These are phyloP conservation scores for Mycena belliarum DNA, from an alignment of 768 basidiomycete species.

Conservation along the genomic window DNA sequence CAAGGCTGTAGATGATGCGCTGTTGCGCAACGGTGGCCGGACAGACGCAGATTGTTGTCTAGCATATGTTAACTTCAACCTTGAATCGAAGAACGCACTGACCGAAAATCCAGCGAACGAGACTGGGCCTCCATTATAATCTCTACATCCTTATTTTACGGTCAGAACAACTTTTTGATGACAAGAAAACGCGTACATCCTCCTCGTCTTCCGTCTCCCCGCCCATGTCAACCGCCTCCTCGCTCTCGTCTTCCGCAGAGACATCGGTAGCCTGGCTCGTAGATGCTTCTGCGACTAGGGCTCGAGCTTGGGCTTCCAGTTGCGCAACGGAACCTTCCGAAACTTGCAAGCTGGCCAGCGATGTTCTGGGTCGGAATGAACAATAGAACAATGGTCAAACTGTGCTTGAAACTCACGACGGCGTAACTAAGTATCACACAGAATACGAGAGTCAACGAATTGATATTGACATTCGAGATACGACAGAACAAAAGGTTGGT, in stretches of 20 bases:
- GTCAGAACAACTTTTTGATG: neutral
- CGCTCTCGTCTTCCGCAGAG: slow-evolving; percentile 37
- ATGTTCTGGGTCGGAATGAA: slow-evolving; percentile 23
- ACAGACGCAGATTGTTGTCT: slow-evolving; percentile 41
- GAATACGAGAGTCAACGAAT: slow-evolving; percentile 23
- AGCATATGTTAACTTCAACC: neutral
- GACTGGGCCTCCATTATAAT: slow-evolving; percentile 84
- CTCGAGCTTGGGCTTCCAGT: slow-evolving; percentile 44
- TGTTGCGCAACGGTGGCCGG: slow-evolving; percentile 34
- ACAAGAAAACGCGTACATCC: slow-evolving; percentile 24
- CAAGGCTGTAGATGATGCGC: slow-evolving; percentile 32
- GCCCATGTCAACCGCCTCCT: slow-evolving; percentile 45
- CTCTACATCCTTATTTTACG: slow-evolving; percentile 68
- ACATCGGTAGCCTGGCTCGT: slow-evolving; percentile 22
- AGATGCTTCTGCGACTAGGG: slow-evolving; percentile 24
- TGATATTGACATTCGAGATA: slow-evolving; percentile 28
- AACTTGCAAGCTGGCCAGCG: slow-evolving; percentile 41
- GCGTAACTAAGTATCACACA: slow-evolving; percentile 22
- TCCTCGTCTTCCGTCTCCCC: slow-evolving; percentile 53
- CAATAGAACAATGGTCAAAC: slow-evolving; percentile 5
- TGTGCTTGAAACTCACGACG: slow-evolving; percentile 20
- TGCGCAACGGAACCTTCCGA: slow-evolving; percentile 53
- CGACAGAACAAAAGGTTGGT: slow-evolving; percentile 18
- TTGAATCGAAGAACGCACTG: slow-evolving; percentile 15
- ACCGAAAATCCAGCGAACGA: slow-evolving; percentile 78